Base-by-base conservation (phyloP, 331 rosid species). In the Acacia concinna region DNA sequence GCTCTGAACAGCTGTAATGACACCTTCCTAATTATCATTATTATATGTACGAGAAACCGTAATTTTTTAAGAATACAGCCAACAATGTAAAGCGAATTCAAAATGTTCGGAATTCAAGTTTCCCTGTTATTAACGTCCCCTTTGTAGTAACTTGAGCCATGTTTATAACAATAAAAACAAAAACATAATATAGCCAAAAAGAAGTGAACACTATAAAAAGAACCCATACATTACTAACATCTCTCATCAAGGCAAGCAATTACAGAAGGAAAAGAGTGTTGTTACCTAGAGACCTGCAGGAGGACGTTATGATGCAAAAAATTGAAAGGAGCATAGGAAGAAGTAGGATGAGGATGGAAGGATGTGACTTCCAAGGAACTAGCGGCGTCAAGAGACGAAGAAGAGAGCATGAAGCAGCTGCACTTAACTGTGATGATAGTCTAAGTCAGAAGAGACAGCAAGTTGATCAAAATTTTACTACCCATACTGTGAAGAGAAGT, bases 401-500 rank as follows among this genome's bases (percentile, higher is more conserved):
- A 76, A 84, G 88, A 87, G 88, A 85, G 18, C 68, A 17, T 30
- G 68, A 74, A 11, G 71, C 47, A 31, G 68, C 49, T 20, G 79
- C 86, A 56, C 62, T 40, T 2, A 21, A 52, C 25, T 2, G 5
- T 63, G 81, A 72, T 63, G 84, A 74, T 38, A 81, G 64, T 30
- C 81, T 43, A 76, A 71, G 6, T 51, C 71, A 70, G 68, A 81
- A 64, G 66, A 78, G 51, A 70, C 72, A 56, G 32, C 76, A 78
- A 25, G 79, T 74, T 46, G 86, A 84, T 78, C 97, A 68, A 75
- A 74, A 74, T 85, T 54, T 85, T 8, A 14, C 78, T 15, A 70
- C 85, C 64, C 85, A 82, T 81, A 78, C 90, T 4, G 86, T 70
- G 60, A 91, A 91, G 81, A 86, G 97, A 78, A 91, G 93, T 54